Evolutionary conservation across 1,284 basidiomycete genomes (phyloP).

Genomic region (Papiliotrema laurentii): DNA sequence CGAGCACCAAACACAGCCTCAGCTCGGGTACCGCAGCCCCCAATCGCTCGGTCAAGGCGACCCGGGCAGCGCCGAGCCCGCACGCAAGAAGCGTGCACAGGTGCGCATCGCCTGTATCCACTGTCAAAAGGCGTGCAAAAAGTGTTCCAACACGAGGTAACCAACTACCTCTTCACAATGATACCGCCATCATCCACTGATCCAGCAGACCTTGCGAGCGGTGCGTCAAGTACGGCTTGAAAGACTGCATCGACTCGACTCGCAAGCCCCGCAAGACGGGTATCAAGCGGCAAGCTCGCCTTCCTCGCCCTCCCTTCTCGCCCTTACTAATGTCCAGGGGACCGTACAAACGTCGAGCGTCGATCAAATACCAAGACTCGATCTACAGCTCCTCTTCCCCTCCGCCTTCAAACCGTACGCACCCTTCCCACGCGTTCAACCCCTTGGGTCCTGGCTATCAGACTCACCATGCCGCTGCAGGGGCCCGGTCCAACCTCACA

Average conservation of each 20-base stretch:
- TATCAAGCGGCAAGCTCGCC: conserved; percentile 32
- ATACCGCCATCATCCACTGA: not conserved
- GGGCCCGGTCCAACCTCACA: no score
- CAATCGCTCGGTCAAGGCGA: no score
- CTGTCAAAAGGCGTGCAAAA: conserved; percentile 46
- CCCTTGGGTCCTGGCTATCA: no score
- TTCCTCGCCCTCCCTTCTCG: not conserved
- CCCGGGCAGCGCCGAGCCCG: no score
- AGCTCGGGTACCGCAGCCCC: not conserved
- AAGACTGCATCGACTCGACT: conserved; percentile 37
- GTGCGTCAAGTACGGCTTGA: conserved; percentile 35
- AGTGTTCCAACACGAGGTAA: conserved; percentile 41
- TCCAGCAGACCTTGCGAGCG: conserved; percentile 34
- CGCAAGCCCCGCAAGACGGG: conserved; percentile 39
- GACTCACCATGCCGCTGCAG: no score
- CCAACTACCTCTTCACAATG: conserved; percentile 1
- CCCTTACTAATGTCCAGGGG: conserved; percentile 10
- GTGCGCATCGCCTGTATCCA: conserved; percentile 42
- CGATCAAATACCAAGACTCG: conserved; percentile 6
- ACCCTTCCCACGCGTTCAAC: no score
- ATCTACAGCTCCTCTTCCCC: not conserved
- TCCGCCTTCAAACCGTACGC: not conserved
- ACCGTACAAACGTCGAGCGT: conserved; percentile 23
- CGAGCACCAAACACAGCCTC: not conserved
- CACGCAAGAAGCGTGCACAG: conserved; percentile 35